These are phyloP conservation scores for Eucalyptus urophylla DNA, from an alignment of 345 rosid species.

Conservation along the genomic window DNA sequence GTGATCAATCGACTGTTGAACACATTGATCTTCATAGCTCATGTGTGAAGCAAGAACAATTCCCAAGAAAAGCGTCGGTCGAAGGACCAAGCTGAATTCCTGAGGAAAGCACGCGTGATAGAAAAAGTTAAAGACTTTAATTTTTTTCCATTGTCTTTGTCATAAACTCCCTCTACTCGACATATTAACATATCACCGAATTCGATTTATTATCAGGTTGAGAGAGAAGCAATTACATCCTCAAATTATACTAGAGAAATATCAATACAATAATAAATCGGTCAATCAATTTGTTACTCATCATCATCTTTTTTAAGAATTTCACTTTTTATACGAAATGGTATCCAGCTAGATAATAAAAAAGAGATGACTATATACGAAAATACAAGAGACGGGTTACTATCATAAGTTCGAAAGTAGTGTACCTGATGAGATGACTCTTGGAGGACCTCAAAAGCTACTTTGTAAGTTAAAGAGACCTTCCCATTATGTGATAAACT, in stretches of 20 bases:
- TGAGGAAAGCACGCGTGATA: background rate
- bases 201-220: background rate
- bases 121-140: background rate
- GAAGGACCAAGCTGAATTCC: background rate
- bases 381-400: rapidly evolving
- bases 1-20: background rate
- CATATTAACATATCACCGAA: rapidly evolving
- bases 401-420: background rate
- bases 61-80: background rate
- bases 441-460: background rate
- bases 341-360: background rate
- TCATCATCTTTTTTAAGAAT: rapidly evolving
- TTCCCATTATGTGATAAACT: background rate
- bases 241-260: rapidly evolving
- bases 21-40: background rate
- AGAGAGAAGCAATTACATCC: background rate
- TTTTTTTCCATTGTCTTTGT: background rate
- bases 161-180: background rate
- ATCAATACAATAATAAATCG: rapidly evolving
- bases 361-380: rapidly evolving
- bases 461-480: background rate
- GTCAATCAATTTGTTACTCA: background rate
- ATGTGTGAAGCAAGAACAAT: background rate
- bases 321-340: rapidly evolving
- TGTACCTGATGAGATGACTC: background rate